Evolutionary conservation across 1,284 basidiomycete species (phyloP), one percentile per base, ranked within the genome.

Genomic region (Cystobasidium sp.): DNA sequence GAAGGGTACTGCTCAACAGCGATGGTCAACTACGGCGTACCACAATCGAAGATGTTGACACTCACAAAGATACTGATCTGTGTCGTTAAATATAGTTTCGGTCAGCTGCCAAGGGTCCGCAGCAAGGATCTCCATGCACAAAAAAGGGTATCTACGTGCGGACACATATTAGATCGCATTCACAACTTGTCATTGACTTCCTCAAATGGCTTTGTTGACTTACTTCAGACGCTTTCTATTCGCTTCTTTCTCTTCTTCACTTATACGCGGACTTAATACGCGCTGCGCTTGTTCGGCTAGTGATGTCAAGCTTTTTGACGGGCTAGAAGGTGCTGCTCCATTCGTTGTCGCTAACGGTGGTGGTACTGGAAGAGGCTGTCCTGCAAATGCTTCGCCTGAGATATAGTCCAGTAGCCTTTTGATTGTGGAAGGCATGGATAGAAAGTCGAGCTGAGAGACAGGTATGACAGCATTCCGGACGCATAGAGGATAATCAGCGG

Each of bases 31-130:
- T 37, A 43, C 39, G 37, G 76, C 46, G 24, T 74, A 76, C 8
- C 41, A n/a, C 24, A 55, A 65, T 18, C 5, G 20, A 18, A 39
- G 7, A 41, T 18, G 39, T 67, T 7, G 66, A 77, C 3, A 74
- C 77, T 78, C 80, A 43, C 77, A 75, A 0, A 83, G 76, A 31
- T 83, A 82, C 77, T 89, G 87, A 24, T 88, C 85, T 59, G 87
- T 85, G 80, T 91, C 86, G 78, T 87, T 87, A 79, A 97, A 86
- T 80, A 95, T 91, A 2, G 92, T 92, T 82, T 96, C 92, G 63
- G 94, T 89, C 78, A 99, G 92, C 22, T 91, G 91, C 90, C 94
- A 97, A 82, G 97, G 90, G 80, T 97, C 95, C 83, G 91, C 92
- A 83, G 94, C 95, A 46, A 99, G 87, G 41, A 99, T 94, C 83